A percentile compares a stretch with the other conserved stretches of the same genome.
Evolutionary conservation across 768 basidiomycete species (phyloP).

Genomic region (Boletus vermiculosoides): DNA sequence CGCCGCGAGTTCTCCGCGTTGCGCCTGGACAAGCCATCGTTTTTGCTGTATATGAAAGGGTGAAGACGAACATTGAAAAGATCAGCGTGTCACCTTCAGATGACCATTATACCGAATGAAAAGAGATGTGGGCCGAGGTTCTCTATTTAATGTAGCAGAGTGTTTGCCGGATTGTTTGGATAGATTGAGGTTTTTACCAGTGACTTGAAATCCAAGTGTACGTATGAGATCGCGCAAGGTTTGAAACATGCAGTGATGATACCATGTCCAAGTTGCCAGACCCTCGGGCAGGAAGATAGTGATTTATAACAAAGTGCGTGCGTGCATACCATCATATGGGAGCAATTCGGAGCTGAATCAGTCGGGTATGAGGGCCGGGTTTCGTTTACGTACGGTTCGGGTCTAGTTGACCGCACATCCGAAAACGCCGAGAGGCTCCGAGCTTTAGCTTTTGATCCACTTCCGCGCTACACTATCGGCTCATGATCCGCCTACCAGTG

Average conservation of each 20-base stretch:
- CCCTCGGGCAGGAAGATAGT: neutral
- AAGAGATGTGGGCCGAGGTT: neutral
- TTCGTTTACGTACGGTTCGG: neutral
- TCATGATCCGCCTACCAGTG: neutral
- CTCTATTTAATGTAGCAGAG: neutral
- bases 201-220: neutral
- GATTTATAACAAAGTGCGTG: neutral
- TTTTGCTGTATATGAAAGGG: conserved; percentile 94
- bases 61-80: conserved; percentile 71
- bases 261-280: too few relatives aligned
- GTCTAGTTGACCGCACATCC: neutral
- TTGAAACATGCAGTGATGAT: too few relatives aligned
- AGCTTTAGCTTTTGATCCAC: neutral
- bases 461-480: neutral
- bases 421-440: neutral
- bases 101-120: conserved; percentile 70
- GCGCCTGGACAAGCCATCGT: conserved; percentile 97
- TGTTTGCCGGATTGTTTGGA: neutral
- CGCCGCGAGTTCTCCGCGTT: conserved; percentile 91
- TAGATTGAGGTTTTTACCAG: neutral
- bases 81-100: conserved; percentile 53
- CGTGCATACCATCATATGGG: neutral
- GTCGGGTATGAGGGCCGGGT: neutral
- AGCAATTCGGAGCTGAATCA: neutral
- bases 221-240: too few relatives aligned